Evolutionary conservation across 176 grass and related monocot genomes (phyloP).

Genomic region (Themeda triandra): DNA sequence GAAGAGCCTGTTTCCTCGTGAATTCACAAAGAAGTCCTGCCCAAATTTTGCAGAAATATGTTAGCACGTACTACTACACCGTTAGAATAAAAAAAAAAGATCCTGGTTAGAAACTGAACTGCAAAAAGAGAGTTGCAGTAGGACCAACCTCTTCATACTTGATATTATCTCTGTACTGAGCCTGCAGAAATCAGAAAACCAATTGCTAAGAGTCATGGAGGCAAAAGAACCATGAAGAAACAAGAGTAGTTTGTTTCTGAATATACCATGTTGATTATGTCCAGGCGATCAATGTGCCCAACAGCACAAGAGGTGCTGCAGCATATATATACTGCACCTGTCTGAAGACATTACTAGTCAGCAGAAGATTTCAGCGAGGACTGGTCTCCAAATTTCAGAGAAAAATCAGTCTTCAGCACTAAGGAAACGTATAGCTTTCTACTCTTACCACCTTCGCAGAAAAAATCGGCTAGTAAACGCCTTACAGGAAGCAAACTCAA

Average conservation of each 20-base stretch:
- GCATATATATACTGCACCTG: not conserved
- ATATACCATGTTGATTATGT: constrained; percentile 33
- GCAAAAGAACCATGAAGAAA: not conserved
- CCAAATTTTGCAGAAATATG: not conserved
- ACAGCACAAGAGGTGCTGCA: not conserved
- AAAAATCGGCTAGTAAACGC: not conserved
- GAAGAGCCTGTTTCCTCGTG: constrained; percentile 49
- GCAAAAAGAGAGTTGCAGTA: not conserved
- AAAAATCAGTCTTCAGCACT: constrained; percentile 14
- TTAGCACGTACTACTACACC: not conserved
- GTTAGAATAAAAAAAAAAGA: not conserved
- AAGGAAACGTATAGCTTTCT: constrained; percentile 15
- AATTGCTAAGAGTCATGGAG: not conserved
- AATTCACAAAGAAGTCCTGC: constrained; percentile 56
- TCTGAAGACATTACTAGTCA: not conserved
- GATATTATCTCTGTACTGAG: not conserved
- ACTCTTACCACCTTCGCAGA: not conserved
- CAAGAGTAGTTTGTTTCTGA: constrained; percentile 6
- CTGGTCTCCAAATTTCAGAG: not conserved
- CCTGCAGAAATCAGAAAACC: constrained; percentile 7
- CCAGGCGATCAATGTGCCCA: not conserved
- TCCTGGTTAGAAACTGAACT: not conserved
- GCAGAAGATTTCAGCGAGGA: not conserved
- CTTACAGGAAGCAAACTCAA: constrained; percentile 1
- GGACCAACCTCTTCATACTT: constrained; percentile 28